Percentiles rank a stretch among this genome's conserved stretches.
Conservation (phyloP, 805 yeast species). For the Myxozyma monticola region DNA sequence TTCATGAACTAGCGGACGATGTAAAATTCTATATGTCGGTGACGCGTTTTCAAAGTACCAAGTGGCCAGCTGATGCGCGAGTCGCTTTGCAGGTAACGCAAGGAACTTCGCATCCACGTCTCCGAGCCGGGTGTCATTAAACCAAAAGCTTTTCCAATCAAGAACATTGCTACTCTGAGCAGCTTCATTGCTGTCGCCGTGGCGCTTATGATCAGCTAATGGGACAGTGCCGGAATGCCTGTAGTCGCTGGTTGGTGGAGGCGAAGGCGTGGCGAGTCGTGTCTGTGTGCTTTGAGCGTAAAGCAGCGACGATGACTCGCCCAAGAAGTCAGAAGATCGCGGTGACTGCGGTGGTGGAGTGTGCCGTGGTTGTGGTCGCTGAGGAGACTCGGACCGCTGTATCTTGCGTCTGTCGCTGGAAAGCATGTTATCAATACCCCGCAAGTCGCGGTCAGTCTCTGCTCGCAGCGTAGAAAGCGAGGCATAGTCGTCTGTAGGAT, state of each 20-base stretch:
- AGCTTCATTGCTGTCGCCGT: no score
- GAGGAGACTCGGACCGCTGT: no score
- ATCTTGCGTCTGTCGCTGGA: no score
- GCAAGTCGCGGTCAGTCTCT: no score
- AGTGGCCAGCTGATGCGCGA: conserved; percentile 9
- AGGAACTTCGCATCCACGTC: conserved; percentile 19
- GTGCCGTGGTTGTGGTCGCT: no score
- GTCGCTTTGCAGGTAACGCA: conserved; percentile 20
- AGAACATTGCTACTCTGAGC: neutral
- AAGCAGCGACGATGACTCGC: neutral
- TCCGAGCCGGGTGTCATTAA: conserved; percentile 5
- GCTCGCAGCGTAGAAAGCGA: neutral
- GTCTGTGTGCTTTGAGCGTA: neutral
- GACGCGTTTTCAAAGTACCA: conserved; percentile 29
- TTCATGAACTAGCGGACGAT: conserved; percentile 22
- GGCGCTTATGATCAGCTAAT: no score
- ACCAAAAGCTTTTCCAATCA: conserved; percentile 1
- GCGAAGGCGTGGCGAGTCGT: no score
- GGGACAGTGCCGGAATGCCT: no score
- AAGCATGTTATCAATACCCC: no score
- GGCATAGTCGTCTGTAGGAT: neutral
- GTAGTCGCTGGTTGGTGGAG: no score
- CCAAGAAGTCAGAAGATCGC: neutral
- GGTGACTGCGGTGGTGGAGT: neutral
- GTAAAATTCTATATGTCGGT: conserved; percentile 24